Percentiles rank a stretch among this genome's conserved stretches.
These are phyloP conservation scores for Suhomyces kunorum DNA, from an alignment of 1,139 yeast genomes.

Conservation along the genomic window DNA sequence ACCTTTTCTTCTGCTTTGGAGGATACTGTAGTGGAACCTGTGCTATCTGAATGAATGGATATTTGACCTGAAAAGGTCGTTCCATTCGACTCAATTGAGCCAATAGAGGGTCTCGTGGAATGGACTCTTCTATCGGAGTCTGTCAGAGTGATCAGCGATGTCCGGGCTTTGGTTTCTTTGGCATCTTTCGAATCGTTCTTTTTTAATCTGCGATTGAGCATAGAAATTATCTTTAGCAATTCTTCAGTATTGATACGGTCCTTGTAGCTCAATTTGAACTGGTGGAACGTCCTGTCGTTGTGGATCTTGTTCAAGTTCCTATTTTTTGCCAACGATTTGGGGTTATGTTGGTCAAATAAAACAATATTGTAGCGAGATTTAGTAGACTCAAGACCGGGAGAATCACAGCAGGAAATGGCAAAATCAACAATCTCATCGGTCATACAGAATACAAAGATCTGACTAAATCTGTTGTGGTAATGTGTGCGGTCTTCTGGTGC, in stretches of 20 bases:
- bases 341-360: conserved; percentile 24
- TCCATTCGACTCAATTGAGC: conserved; percentile 17
- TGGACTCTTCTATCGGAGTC: background rate
- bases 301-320: conserved; percentile 11
- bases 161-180: background rate
- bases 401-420: conserved; percentile 24
- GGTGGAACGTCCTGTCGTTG: conserved; percentile 30
- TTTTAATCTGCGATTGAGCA: conserved; percentile 18
- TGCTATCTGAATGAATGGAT: conserved; percentile 17
- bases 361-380: conserved; percentile 30
- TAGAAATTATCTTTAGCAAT: conserved; percentile 25
- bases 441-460: conserved; percentile 24
- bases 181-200: conserved; percentile 4
- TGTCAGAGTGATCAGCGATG: background rate
- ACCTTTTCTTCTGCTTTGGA: conserved; percentile 5
- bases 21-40: conserved; percentile 15
- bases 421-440: conserved; percentile 21
- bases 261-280: conserved; percentile 30
- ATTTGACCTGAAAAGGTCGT: conserved; percentile 15
- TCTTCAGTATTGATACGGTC: conserved; percentile 32
- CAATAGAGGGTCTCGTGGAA: conserved; percentile 16
- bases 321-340: conserved; percentile 14
- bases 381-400: conserved; percentile 34
- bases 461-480: conserved; percentile 21
- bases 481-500: conserved; percentile 15